Evolutionary conservation across 257 asterid species (phyloP), one percentile per base, ranked within the genome.

Genomic region (Nicotiana noctiflora): DNA sequence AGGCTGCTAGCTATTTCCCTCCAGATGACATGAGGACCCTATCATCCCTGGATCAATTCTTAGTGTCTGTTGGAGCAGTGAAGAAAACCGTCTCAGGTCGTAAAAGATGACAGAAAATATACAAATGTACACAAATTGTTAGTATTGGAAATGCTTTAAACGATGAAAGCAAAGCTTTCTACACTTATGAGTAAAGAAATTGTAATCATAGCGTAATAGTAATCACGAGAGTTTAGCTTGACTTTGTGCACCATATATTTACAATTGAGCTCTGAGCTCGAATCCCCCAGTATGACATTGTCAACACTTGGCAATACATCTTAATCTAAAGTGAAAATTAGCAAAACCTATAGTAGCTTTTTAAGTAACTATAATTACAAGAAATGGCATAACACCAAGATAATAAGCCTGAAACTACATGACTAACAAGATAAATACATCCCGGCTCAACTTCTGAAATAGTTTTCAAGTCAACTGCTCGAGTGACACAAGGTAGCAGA

Each of bases 11-110:
- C 80, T 93, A 95, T 80, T 95, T 93, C 88, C 96, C 99, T 75
- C 96, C 98, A 31, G 99, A 95, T 75, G 99, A 93, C 76, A 93
- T 93, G 99, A 90, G 92, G 89, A 95, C 99, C 14, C 86, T 95
- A 14, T 95, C 99, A 5, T 95, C 98, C 49, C 97, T 95, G 53
- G 99, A 93, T 83, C 91, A 93, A 84, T 95, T 95, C 87, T 82
- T 95, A 82, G 99, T 92, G 40, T 90, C 97, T 3, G 92, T 92
- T 32, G 98, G 98, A 84, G 99, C 90, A 46, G 99, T 95, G 83
- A 92, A 95, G 90, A 95, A 86, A 88, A 95, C 99, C 7, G 97
- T 92, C 83, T 93, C 98, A 0, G 99, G 99, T 55, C 94, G 93
- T 46, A 93, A 92, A 84, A 81, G 82, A 77, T 83, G 90, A 87